Conservation (phyloP, 2,329 filamentous ascomycete species). For the Verticillium alfalfae region DNA sequence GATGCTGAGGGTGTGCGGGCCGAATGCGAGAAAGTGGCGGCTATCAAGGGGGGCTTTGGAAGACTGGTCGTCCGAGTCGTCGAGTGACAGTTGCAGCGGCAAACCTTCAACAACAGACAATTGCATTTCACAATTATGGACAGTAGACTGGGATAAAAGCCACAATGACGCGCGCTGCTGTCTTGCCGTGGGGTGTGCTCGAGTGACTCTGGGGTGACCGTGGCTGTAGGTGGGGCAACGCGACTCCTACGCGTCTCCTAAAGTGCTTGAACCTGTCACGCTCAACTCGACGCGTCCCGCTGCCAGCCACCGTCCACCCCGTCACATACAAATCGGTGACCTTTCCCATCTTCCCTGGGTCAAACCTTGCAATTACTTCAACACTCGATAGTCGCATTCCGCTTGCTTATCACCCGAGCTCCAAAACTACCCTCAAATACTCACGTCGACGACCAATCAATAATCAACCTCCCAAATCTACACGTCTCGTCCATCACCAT, state of each 20-base stretch:
- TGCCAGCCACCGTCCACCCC: conserved; percentile 17
- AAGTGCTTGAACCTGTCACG: neutral
- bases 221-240: neutral
- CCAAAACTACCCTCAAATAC: neutral
- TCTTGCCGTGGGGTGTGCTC: neutral
- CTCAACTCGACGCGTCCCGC: conserved; percentile 5
- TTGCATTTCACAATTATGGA: too few species aligned
- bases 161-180: too few species aligned
- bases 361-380: neutral
- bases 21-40: conserved; percentile 32
- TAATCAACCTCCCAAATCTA: neutral
- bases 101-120: too few species aligned
- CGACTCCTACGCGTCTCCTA: neutral
- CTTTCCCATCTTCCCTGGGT: neutral
- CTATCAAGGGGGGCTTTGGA: conserved; percentile 35
- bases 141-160: too few species aligned
- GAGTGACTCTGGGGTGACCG: neutral
- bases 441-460: neutral
- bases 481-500: conserved; percentile 23
- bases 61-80: conserved; percentile 29
- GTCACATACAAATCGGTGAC: conserved; percentile 3
- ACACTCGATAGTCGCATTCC: neutral
- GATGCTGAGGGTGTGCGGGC: conserved; percentile 35
- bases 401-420: neutral
- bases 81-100: neutral